Base-by-base conservation (phyloP, 805 yeast species). In the Starmera amethionina region DNA sequence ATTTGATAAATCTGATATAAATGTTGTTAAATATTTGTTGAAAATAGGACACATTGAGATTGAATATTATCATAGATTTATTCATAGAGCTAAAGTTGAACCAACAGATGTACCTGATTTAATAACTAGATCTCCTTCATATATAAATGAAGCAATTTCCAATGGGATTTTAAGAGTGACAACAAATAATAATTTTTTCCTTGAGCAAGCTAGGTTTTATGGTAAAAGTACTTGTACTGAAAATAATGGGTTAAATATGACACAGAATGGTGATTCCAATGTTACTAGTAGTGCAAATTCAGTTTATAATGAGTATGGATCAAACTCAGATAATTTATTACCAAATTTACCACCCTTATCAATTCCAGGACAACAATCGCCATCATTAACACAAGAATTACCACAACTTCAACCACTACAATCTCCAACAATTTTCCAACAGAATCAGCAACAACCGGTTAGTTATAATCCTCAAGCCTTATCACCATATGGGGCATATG, bases 31-130 rank as follows among this genome's bases (percentile, higher is more conserved):
- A 35, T 46, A 51, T 30, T 32, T 53, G 29, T 44, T 46, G 28
- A 53, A 49, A 31, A 46, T 52, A 14, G 56, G 56, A 3, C 56
- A 53, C 32, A 46, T 52, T 9, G 58, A 53, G 28, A 15, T 53
- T 14, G 58, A 53, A 34, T 53, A 50, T 35, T 53, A 37, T 40
- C 58, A 53, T 36, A 44, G 58, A 39, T 53, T 46, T 39, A 46
- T 53, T 18, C 41, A 49, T 30, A 37, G 37, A 30, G 36, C 45
- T 11, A 14, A 30, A 4, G 31, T 39, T 16, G 43, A 42, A 13
- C 40, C 38, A 4, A 48, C 47, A 4, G 25, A 38, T 1, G 37
- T 37, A 12, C 42, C 40, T 15, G 58, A 53, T 29, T 40, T 42
- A 3, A 46, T 53, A 5, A 13, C 49, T 3, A 45, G 42, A 27